Base-by-base conservation (phyloP, 345 rosid species). In the Euclidium syriacum region DNA sequence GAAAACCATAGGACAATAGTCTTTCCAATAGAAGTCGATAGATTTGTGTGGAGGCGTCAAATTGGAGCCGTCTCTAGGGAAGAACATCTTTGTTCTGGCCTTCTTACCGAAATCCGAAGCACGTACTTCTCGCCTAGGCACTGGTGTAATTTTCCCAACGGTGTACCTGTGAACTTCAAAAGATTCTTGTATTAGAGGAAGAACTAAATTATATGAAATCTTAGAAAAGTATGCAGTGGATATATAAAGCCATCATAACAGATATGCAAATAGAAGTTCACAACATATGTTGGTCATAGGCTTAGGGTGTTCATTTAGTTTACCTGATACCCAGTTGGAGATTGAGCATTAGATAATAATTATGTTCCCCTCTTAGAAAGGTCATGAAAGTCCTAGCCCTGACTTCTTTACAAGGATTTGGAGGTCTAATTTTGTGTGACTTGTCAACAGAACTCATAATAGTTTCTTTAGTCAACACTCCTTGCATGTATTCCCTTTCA, bases 1-100 rank as follows among this genome's bases (percentile, higher is more conserved):
- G 81, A 92, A 92, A 72, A 89, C 98, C 98, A 89, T 89, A 29
- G 98, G 98, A 75, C 98, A 89, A 60, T 89, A 92, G 71, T 92
- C 98, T 71, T 86, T 92, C 98, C 98, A 92, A 56, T 73, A 72
- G 77, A 92, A 92, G 79, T 83, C 90, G 57, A 86, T 46, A 44
- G 98, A 89, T 69, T 79, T 68, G 76, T 92, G 98, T 0, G 88
- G 85, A 62, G 96, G 98, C n/a, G 98, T 92, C 43, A 86, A 73
- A 66, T 80, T 87, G 61, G 94, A 89, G 71, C 98, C 98, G 57
- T 77, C 84, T 68, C 63, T 78, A 43, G 96, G 98, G 49, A 92
- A 92, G 75, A 76, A 85, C 98, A 89, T 89, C 48, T 84, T 73
- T 73, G 88, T 92, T 81, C 98, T 82, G 58, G 98, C 98, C 70